Evolutionary conservation across 2,329 filamentous ascomycete genomes (phyloP).

Genomic region (Ramularia collo-cygni): DNA sequence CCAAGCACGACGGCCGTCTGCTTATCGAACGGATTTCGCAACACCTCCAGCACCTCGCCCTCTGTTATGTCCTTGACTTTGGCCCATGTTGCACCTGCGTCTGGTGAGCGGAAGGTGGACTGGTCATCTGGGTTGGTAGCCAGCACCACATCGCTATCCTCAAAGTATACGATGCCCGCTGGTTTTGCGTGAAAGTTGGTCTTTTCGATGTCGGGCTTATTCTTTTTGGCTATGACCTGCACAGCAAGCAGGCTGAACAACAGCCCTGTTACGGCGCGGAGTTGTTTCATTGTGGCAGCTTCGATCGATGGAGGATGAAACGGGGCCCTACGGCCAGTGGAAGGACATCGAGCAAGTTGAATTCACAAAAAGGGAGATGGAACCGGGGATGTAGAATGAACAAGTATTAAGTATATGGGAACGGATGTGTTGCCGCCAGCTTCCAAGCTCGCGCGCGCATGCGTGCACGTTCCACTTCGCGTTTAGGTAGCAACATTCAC

Average conservation of each 20-base stretch:
- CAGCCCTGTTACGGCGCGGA: constrained; percentile 13
- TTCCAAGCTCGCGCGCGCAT: no score
- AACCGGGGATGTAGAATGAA: background rate
- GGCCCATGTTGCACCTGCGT: constrained; percentile 76
- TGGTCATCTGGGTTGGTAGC: constrained; percentile 60
- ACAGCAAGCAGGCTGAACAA: constrained; percentile 21
- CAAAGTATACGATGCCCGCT: constrained; percentile 75
- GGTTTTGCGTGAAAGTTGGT: constrained; percentile 62
- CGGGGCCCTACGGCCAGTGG: constrained; percentile 1
- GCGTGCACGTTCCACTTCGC: no score
- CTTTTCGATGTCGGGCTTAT: constrained; percentile 55
- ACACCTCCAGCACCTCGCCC: constrained; percentile 55
- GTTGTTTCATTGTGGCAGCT: constrained; percentile 11
- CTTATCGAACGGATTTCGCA: constrained; percentile 72
- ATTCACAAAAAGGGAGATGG: background rate
- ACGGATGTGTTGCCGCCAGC: no score
- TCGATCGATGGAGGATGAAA: background rate
- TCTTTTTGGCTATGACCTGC: constrained; percentile 22
- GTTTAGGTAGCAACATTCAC: no score
- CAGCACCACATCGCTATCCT: constrained; percentile 75
- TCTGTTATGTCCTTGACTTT: constrained; percentile 57
- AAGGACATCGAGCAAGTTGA: background rate
- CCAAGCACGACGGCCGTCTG: constrained; percentile 77
- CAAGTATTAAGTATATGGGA: background rate
- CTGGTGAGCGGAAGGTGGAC: constrained; percentile 67